Evolutionary conservation across 2,329 filamentous ascomycete species (phyloP), one percentile per base, ranked within the genome.

Genomic region (Aspergillus sp.): DNA sequence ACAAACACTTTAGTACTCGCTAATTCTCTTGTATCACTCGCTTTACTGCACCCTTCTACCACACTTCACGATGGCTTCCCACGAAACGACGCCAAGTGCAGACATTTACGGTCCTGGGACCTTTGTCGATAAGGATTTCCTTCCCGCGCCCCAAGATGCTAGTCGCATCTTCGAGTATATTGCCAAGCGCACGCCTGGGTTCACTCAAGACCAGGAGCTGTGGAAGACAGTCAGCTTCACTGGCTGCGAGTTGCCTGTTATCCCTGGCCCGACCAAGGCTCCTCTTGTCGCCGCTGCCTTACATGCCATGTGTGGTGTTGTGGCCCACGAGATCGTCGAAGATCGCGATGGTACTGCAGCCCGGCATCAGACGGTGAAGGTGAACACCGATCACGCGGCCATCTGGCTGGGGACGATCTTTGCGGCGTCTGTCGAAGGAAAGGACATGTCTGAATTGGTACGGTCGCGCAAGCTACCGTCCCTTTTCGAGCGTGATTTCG

Each of bases 51-150:
- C 0, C 8, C 27, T 10, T 30, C 27, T 11, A 11, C 1, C 27
- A 30, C 27, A n/a, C 30, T 38, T 25, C 19, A 52, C 5, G n/a
- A 52, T 52, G 50, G 23, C 50, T 39, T 7, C 30, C 7, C 50
- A 52, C 30, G 27, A 52, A 52, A 53, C 51, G 17, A 27, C 5
- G 10, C 36, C 51, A 5, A 41, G 51, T 15, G 23, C 36, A 27
- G 51, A 53, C 21, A 41, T 53, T 13, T 53, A 53, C 4, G 51
- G 51, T n/a, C 51, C 51, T 7, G 51, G 51, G 7, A 41, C 51
- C 15, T 53, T 25, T 25, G 36, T 41, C 6, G 51, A 53, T 7
- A 53, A 53, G 4, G 19, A 8, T 3, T 41, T 41, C 19, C 36
- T 53, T 11, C 51, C 51, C 19, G 51, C 36, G 3, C 21, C 51